Evolutionary conservation across 192 early-diverging fungal genomes (phyloP).

Genomic region (Phycomyces nitens): DNA sequence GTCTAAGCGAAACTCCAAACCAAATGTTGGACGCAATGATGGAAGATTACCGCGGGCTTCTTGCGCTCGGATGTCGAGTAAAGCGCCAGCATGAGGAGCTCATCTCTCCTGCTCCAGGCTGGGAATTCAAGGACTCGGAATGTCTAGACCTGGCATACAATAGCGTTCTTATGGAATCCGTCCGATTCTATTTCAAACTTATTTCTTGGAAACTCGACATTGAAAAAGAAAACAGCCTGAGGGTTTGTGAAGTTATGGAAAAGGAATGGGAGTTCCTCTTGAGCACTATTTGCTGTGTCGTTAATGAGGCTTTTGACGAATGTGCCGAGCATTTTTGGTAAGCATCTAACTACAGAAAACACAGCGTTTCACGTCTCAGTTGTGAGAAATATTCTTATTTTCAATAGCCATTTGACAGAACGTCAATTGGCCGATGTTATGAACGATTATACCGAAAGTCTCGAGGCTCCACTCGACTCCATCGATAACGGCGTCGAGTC

Average conservation of each 20-base stretch:
- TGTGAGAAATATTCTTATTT: constrained; percentile 1
- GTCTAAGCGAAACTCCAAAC: constrained; percentile 51
- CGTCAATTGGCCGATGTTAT: constrained; percentile 46
- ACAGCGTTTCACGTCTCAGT: background rate
- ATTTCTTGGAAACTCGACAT: constrained; percentile 68
- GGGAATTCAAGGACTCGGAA: constrained; percentile 64
- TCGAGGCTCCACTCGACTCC: constrained; percentile 35
- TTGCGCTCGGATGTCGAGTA: constrained; percentile 67
- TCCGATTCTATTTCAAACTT: constrained; percentile 76
- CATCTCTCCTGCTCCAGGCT: constrained; percentile 54
- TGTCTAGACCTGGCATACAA: constrained; percentile 54
- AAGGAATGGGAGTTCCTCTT: constrained; percentile 80
- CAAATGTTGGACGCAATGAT: constrained; percentile 74
- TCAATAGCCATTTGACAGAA: constrained; percentile 45
- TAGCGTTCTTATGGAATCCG: constrained; percentile 60
- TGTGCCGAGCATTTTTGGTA: constrained; percentile 76
- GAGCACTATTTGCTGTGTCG: constrained; percentile 57
- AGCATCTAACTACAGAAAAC: constrained; percentile 34
- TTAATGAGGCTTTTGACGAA: constrained; percentile 72
- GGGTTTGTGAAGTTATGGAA: constrained; percentile 78
- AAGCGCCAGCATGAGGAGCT: constrained; percentile 68
- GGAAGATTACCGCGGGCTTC: constrained; percentile 72
- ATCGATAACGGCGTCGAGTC: constrained; percentile 41
- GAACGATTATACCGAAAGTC: constrained; percentile 40
- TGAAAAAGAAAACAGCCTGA: constrained; percentile 52